phyloP scores from a whole-genome alignment of 2,329 filamentous ascomycete species.

The Chrysosphaeria jannelii region DNA sequence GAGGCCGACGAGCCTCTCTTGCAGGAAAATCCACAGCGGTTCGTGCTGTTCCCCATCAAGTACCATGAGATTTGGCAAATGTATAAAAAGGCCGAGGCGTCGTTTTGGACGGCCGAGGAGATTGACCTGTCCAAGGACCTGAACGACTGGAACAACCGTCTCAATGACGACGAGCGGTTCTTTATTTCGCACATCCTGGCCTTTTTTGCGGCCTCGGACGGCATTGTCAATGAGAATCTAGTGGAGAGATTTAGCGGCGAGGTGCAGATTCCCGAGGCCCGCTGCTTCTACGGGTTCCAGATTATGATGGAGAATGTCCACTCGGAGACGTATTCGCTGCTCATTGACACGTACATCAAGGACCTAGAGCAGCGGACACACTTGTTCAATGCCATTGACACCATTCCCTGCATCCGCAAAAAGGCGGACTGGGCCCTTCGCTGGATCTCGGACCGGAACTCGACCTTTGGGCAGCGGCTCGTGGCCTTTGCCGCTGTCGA shows the following conservation, averaged over 20 bases:
- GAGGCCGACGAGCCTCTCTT: constrained; percentile 74
- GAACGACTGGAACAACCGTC: constrained; percentile 94
- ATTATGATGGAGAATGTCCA: constrained; percentile 99
- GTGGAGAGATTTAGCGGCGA: constrained; percentile 92
- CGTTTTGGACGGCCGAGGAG: constrained; percentile 99
- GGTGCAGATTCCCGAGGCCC: constrained; percentile 89
- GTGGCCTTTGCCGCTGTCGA: constrained; percentile 94
- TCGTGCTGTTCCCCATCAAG: constrained; percentile 96
- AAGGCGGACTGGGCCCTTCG: constrained; percentile 94
- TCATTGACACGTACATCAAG: constrained; percentile 99
- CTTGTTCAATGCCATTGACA: constrained; percentile 96
- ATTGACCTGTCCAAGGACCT: constrained; percentile 97
- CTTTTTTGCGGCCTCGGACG: constrained; percentile 96
- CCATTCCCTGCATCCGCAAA: constrained; percentile 91
- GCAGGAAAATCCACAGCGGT: constrained; percentile 82
- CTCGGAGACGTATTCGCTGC: constrained; percentile 94
- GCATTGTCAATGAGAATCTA: constrained; percentile 98
- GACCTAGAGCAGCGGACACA: constrained; percentile 81
- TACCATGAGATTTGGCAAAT: constrained; percentile 99
- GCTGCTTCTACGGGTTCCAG: constrained; percentile 99
- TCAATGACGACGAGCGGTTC: constrained; percentile 92
- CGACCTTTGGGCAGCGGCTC: constrained; percentile 81
- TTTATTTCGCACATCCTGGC: constrained; percentile 96
- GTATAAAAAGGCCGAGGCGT: constrained; percentile 99
- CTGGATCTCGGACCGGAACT: constrained; percentile 85